Base-by-base conservation (phyloP, 1,284 basidiomycete species). In the Ganoderma leucocontextum region DNA sequence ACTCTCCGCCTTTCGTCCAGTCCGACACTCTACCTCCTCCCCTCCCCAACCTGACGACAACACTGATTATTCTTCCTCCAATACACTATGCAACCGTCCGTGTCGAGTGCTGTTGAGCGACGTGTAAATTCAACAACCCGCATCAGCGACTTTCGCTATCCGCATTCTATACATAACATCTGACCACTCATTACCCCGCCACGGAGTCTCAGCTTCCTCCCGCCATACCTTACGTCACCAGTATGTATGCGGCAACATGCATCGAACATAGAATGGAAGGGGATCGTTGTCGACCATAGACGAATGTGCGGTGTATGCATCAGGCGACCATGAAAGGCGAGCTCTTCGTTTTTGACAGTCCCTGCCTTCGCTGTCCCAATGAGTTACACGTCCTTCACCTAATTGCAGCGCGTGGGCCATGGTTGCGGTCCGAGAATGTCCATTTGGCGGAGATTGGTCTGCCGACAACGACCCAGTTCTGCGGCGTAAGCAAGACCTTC, bases 231-330 rank as follows among this genome's bases (percentile, higher is more conserved):
- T 15, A 52, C 47, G 4, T 52, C 22, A 25, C 47, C 10, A 52
- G 47, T 52, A 52, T 22, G 47, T 52, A 25, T 52, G 6, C 47
- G 22, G 47, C 22, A 52, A 52, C 47, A 22, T 22, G 47, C 22
- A 52, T 52, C 13, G 47, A 52, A 25, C 47, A 22, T 29, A 22
- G 47, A 52, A 3, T 22, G 47, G 47, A 52, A 29, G n/a, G 4
- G 10, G 22, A 25, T 33, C 29, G 52, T 33, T 29, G 33, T 35
- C 33, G 13, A 35, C 33, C 29, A 25, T 35, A 17, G 33, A 17
- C 52, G 39, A 52, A 52, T 52, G 47, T 55, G 19, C 55, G 55
- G 33, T 12, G 55, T 36, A 52, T 25, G 10, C 55, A n/a, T 38
- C 10, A 8, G 17, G 15, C 35, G 10, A 19, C 35, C 33, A 19